Evolutionary conservation across 1,284 basidiomycete species (phyloP).

Genomic region (Megacollybia platyphylla): DNA sequence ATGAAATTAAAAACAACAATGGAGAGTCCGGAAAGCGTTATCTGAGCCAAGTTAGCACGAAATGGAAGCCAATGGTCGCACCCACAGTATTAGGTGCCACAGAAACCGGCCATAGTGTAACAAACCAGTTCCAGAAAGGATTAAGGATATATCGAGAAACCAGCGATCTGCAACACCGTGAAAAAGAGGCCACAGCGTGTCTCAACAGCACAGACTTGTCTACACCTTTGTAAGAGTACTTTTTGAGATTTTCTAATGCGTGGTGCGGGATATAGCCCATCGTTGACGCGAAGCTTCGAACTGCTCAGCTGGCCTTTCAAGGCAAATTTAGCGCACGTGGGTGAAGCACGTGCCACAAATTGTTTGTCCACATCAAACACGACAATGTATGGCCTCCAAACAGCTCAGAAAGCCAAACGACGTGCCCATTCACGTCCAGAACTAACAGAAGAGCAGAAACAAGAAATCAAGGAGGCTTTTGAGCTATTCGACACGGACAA

Average conservation of each 20-base stretch:
- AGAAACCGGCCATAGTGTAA: slow-evolving; percentile 78
- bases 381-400: slow-evolving; percentile 57
- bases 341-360: not conserved
- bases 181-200: not conserved
- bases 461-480: slow-evolving; percentile 98
- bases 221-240: slow-evolving; percentile 57
- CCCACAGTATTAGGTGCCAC: slow-evolving; percentile 88
- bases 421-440: slow-evolving; percentile 64
- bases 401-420: slow-evolving; percentile 62
- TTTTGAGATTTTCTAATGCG: slow-evolving; percentile 51
- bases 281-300: not conserved
- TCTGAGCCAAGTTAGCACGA: slow-evolving; percentile 28
- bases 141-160: slow-evolving; percentile 73
- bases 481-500: slow-evolving; percentile 99
- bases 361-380: not conserved
- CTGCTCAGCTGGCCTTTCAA: not conserved
- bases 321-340: not conserved
- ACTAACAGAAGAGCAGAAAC: slow-evolving; percentile 88
- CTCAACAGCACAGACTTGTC: slow-evolving; percentile 42
- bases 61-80: slow-evolving; percentile 4
- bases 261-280: slow-evolving; percentile 44
- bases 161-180: slow-evolving; percentile 39
- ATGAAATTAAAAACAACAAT: slow-evolving; percentile 81
- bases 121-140: slow-evolving; percentile 93
- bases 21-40: slow-evolving; percentile 71